A percentile compares a stretch with the other conserved stretches of the same genome.
Conservation (phyloP, 2,329 filamentous ascomycete genomes). For the Thermomyces lanuginosus region DNA sequence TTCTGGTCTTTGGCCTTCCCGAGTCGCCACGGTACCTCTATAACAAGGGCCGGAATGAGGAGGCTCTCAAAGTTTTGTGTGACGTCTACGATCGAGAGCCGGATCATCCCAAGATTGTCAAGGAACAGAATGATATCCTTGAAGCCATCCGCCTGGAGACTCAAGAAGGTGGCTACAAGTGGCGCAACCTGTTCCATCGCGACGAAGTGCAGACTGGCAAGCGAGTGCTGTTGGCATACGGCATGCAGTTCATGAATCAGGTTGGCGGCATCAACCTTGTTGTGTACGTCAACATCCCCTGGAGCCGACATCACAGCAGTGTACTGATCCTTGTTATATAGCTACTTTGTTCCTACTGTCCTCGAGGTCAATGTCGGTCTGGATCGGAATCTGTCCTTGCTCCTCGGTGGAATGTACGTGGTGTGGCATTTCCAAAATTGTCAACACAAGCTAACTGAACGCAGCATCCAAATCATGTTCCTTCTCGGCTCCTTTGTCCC, state of each 20-base stretch:
- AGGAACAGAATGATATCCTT: conserved; percentile 5
- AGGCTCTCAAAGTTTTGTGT: conserved; percentile 5
- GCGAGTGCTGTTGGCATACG: conserved; percentile 32
- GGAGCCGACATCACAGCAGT: background rate
- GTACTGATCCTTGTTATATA: background rate
- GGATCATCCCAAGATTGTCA: conserved; percentile 4
- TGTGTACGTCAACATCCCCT: background rate
- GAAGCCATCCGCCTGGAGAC: conserved; percentile 4
- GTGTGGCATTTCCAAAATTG: too few relatives aligned
- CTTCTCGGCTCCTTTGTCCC: conserved; percentile 28
- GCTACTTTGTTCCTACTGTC: conserved; percentile 12
- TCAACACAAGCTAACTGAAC: too few relatives aligned
- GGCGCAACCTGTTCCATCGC: conserved; percentile 27
- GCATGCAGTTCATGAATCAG: conserved; percentile 33
- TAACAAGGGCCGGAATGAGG: conserved; percentile 6
- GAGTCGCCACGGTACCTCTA: conserved; percentile 8
- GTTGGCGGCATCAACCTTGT: background rate
- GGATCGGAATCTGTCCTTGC: conserved; percentile 20
- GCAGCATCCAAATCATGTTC: conserved; percentile 18
- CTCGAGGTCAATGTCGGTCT: conserved; percentile 33
- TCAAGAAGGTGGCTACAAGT: conserved; percentile 6
- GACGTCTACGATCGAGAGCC: conserved; percentile 3
- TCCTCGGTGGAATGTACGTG: background rate
- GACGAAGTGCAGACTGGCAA: conserved; percentile 29
- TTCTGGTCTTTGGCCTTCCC: conserved; percentile 5